Conservation (phyloP, 106 monocot species). For the Dendrobium huoshanense region DNA sequence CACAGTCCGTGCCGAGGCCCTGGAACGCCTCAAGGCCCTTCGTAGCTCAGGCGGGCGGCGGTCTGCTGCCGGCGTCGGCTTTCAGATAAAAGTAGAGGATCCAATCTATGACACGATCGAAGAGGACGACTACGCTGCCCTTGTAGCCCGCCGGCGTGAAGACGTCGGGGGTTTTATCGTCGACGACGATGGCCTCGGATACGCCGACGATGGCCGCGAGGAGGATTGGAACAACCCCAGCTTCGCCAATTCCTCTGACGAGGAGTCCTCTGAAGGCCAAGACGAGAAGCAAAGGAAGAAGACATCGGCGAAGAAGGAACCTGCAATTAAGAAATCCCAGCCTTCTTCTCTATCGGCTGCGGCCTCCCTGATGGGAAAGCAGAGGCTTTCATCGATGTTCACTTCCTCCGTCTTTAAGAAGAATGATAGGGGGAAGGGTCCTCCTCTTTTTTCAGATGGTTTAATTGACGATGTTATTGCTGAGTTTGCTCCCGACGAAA, state of each 20-base stretch:
- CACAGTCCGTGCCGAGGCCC: conserved; percentile 44
- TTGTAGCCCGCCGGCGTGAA: conserved; percentile 73
- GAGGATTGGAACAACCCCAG: conserved; percentile 83
- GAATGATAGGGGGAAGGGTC: conserved; percentile 40
- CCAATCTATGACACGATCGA: conserved; percentile 91
- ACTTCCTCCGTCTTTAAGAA: conserved; percentile 61
- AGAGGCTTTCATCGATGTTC: conserved; percentile 77
- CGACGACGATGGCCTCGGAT: conserved; percentile 89
- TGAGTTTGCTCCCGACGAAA: conserved; percentile 72
- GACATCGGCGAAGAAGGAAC: conserved; percentile 25
- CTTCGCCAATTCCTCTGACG: conserved; percentile 39
- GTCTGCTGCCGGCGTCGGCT: conserved; percentile 18
- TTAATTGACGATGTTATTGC: conserved; percentile 80
- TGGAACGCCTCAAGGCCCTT: conserved; percentile 63
- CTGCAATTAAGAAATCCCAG: conserved; percentile 25
- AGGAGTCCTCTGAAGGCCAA: conserved; percentile 20
- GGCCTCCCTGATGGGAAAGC: conserved; percentile 60
- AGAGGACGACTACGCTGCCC: conserved; percentile 69
- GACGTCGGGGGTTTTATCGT: conserved; percentile 69
- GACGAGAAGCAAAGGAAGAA: conserved; percentile 28
- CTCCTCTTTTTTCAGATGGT: conserved; percentile 47
- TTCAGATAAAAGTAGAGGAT: conserved; percentile 61
- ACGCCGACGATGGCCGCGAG: conserved; percentile 81
- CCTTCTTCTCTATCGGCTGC: conserved; percentile 46
- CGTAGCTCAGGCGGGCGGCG: conserved; percentile 44